Percentiles rank a stretch among this genome's conserved stretches.
These are phyloP conservation scores for Postia placenta DNA, from an alignment of 768 basidiomycete species.

Conservation along the genomic window DNA sequence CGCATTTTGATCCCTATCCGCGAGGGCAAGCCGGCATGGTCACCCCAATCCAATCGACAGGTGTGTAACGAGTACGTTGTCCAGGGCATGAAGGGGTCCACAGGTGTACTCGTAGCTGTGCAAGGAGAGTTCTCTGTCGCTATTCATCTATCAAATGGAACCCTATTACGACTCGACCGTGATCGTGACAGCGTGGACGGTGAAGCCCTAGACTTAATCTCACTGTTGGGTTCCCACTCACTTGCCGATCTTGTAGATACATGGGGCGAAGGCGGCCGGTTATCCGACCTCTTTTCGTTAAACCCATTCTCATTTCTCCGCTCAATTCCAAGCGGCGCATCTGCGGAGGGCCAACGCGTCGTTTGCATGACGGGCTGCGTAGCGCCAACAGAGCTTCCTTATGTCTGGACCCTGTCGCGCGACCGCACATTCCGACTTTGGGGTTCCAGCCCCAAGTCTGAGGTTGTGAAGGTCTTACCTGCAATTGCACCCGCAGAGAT, in stretches of 20 bases:
- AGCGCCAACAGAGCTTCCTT: conserved; percentile 67
- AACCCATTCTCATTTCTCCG: conserved; percentile 63
- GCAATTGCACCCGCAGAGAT: conserved; percentile 26
- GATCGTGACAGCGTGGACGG: conserved; percentile 56
- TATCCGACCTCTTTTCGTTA: conserved; percentile 60
- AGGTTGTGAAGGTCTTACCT: conserved; percentile 54
- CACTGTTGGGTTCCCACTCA: conserved; percentile 4
- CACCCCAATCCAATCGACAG: conserved; percentile 42
- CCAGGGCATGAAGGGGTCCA: conserved; percentile 38
- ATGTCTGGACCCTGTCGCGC: conserved; percentile 82
- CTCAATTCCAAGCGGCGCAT: conserved; percentile 41
- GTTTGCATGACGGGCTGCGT: conserved; percentile 68
- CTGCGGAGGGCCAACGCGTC: conserved; percentile 49
- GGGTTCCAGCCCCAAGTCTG: conserved; percentile 71
- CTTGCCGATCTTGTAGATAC: conserved; percentile 39
- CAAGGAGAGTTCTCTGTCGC: conserved; percentile 64
- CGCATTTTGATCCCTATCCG: conserved; percentile 61
- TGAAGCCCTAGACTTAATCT: conserved; percentile 28
- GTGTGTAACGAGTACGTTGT: conserved; percentile 68
- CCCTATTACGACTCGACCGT: conserved; percentile 64
- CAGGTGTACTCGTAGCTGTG: conserved; percentile 41
- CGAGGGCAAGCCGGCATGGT: conserved; percentile 50
- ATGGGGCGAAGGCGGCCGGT: conserved; percentile 51
- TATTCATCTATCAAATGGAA: conserved; percentile 55
- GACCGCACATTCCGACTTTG: conserved; percentile 83